A percentile compares a stretch with the other conserved stretches of the same genome.
These are phyloP conservation scores for Phytophthora vignae DNA, from an alignment of 352 stramenopile genomes.

Conservation along the genomic window DNA sequence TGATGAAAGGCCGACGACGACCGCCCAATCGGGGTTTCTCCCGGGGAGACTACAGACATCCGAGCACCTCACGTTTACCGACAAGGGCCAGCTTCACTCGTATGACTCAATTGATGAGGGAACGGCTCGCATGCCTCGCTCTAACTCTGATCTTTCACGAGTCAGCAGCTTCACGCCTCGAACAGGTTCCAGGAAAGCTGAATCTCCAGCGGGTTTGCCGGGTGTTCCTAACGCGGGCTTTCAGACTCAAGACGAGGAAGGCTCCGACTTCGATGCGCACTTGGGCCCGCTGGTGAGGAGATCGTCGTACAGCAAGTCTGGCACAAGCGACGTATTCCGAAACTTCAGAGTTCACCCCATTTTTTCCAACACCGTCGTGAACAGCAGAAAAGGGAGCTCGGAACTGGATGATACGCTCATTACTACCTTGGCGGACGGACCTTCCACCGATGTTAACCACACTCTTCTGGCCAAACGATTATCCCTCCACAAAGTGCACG, in stretches of 20 bases:
- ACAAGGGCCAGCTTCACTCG: conserved; percentile 8
- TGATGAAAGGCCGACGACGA: conserved; percentile 8
- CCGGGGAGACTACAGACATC: conserved; percentile 21
- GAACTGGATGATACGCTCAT: conserved; percentile 1
- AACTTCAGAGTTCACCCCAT: conserved; percentile 28
- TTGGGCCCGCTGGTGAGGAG: conserved; percentile 17
- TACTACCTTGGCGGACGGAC: conserved; percentile 15
- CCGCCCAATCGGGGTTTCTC: background rate
- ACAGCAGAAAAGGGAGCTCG: background rate
- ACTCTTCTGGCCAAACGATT: conserved; percentile 26
- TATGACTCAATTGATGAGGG: conserved; percentile 3
- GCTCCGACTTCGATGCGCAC: background rate
- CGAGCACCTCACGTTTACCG: background rate
- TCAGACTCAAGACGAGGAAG: background rate
- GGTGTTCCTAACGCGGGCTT: background rate
- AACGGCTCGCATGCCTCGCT: background rate
- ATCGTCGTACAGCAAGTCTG: conserved; percentile 17
- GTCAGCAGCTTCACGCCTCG: conserved; percentile 14
- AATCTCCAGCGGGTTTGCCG: background rate
- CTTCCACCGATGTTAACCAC: conserved; percentile 2
- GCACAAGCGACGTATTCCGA: conserved; percentile 2
- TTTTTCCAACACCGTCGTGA: conserved; percentile 6
- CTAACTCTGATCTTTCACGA: conserved; percentile 4
- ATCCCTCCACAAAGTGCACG: conserved; percentile 27
- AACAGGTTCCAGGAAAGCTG: background rate